phyloP scores from a whole-genome alignment of 805 yeast genomes.

The Metschnikowia arizonensis region DNA sequence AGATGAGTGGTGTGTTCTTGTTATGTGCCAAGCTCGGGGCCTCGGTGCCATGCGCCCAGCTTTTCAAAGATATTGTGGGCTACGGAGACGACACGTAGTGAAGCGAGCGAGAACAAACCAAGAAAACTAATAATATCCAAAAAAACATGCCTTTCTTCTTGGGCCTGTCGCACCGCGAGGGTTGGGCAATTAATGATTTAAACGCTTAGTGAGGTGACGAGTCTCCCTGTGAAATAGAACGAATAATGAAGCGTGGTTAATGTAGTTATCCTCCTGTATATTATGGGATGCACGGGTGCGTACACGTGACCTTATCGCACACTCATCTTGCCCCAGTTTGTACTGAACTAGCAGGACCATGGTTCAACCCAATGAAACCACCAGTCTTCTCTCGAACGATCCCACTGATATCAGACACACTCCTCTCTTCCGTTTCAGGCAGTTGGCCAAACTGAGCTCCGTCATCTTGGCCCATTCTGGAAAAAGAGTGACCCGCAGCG shows the following conservation, averaged over 20 bases:
- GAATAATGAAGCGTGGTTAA: not conserved
- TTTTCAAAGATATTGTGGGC: constrained; percentile 76
- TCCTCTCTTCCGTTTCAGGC: not conserved
- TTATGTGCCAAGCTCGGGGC: constrained; percentile 85
- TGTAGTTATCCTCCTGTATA: too few species aligned
- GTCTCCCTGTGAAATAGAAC: not conserved
- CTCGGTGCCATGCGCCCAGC: constrained; percentile 69
- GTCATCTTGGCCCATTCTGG: constrained; percentile 40
- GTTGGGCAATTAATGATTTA: constrained; percentile 1
- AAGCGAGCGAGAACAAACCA: not conserved
- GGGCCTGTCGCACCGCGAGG: constrained; percentile 1
- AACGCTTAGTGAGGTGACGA: not conserved
- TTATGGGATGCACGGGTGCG: too few species aligned
- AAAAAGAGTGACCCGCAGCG: constrained; percentile 32
- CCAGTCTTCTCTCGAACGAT: constrained; percentile 3
- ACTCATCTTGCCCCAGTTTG: not conserved
- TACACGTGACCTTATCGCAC: constrained; percentile 1
- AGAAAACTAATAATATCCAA: constrained; percentile 2
- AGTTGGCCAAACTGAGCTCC: constrained; percentile 25
- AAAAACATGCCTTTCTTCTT: constrained; percentile 1
- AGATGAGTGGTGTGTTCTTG: constrained; percentile 88
- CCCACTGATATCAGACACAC: constrained; percentile 3
- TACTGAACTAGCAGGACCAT: not conserved
- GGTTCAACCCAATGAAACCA: constrained; percentile 3
- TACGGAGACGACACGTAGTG: constrained; percentile 22